Evolutionary conservation across 306 rosid species (phyloP).

Genomic region (Castanospermum australe): DNA sequence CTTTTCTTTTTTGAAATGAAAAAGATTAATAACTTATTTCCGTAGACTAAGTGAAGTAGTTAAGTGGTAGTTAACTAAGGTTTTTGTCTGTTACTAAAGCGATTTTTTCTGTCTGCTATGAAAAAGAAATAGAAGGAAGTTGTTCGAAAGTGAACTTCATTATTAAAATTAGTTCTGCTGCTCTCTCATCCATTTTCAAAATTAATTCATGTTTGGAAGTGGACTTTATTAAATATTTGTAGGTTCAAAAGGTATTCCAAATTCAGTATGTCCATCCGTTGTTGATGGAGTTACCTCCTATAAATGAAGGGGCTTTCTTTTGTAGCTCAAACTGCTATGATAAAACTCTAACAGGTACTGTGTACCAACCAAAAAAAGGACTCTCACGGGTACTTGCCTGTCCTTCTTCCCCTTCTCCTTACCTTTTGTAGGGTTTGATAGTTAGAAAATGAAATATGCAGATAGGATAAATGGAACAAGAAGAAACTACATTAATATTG

Average conservation of each 20-base stretch:
- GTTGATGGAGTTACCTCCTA: slow-evolving; percentile 67
- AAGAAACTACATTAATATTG: too few species aligned
- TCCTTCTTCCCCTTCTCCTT: not conserved
- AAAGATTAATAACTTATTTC: too few species aligned
- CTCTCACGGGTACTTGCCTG: slow-evolving; percentile 38
- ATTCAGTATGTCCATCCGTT: slow-evolving; percentile 43
- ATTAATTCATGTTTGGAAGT: not conserved
- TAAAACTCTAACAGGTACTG: slow-evolving; percentile 68
- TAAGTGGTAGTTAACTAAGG: too few species aligned
- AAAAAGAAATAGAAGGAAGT: too few species aligned
- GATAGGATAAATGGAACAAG: too few species aligned
- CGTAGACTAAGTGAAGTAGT: too few species aligned
- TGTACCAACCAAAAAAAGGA: too few species aligned
- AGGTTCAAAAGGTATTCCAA: slow-evolving; percentile 54
- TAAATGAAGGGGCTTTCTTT: slow-evolving; percentile 60
- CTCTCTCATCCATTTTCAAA: not conserved
- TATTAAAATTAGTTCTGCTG: not conserved
- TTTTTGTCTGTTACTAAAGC: too few species aligned
- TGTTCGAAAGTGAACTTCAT: too few species aligned
- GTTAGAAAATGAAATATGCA: slow-evolving; percentile 38
- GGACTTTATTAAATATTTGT: not conserved
- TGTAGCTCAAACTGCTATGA: slow-evolving; percentile 46
- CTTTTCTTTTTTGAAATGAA: too few species aligned
- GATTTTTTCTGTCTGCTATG: too few species aligned
- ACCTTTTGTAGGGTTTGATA: not conserved